A percentile compares a stretch with the other conserved stretches of the same genome.
Conservation (phyloP, 257 asterid species). For the Penstemon eatonii region DNA sequence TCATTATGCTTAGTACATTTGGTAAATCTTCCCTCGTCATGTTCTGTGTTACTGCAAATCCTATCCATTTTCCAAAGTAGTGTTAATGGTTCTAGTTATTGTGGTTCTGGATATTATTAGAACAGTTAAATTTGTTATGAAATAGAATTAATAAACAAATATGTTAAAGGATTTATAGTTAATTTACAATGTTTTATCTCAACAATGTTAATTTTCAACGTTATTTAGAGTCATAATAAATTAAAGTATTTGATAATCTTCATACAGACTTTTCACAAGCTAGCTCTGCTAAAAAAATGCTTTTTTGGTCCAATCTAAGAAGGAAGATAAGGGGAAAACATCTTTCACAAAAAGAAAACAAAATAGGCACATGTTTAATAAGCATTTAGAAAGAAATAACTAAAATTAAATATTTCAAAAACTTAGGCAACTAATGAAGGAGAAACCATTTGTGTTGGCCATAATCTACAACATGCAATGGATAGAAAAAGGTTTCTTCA, state of each 20-base stretch:
- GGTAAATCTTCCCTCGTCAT: not conserved
- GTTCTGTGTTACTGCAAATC: not conserved
- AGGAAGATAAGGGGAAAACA: not conserved
- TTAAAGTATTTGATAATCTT: not conserved
- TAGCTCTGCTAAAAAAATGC: not conserved
- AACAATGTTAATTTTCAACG: not conserved
- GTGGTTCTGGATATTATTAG: not conserved
- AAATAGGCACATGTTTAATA: not conserved
- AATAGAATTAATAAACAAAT: no score
- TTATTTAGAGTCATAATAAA: not conserved
- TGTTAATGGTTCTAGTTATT: not conserved
- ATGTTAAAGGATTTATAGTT: not conserved
- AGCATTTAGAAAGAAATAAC: not conserved
- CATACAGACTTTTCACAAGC: not conserved
- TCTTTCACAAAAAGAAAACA: not conserved
- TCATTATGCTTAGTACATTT: not conserved
- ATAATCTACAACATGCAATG: conserved; percentile 34
- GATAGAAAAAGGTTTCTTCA: conserved; percentile 25
- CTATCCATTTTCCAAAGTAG: not conserved
- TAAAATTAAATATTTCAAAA: not conserved
- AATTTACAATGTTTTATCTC: not conserved
- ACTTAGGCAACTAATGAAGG: not conserved
- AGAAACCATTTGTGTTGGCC: conserved; percentile 11
- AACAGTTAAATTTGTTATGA: no score
- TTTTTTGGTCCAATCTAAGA: conserved; percentile 8